Percentiles rank a stretch among this genome's conserved stretches.
phyloP scores from a whole-genome alignment of 108 stramenopile genomes.

The Nitzschia inconspicua region DNA sequence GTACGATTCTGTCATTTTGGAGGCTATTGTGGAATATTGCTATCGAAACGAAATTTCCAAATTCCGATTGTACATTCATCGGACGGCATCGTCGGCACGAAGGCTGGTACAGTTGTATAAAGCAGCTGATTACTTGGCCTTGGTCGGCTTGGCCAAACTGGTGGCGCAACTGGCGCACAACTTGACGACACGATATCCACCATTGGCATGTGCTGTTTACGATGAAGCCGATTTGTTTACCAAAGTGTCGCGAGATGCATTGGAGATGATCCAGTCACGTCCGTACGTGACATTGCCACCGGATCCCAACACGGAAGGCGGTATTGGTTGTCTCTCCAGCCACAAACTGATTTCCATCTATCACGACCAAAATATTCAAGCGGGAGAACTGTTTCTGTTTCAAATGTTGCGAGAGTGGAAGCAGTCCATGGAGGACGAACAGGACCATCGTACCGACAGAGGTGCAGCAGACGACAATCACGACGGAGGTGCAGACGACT shows the following conservation, averaged over 20 bases:
- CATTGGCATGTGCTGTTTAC: conserved; percentile 61
- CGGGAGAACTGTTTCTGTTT: conserved; percentile 62
- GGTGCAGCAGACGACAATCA: conserved; percentile 16
- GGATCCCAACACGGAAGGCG: conserved; percentile 43
- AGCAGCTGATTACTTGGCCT: conserved; percentile 44
- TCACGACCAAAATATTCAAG: conserved; percentile 46
- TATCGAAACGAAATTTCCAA: conserved; percentile 41
- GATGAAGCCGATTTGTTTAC: conserved; percentile 43
- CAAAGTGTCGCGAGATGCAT: conserved; percentile 12
- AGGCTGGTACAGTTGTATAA: conserved; percentile 49
- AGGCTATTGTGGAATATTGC: conserved; percentile 54
- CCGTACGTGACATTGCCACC: conserved; percentile 42
- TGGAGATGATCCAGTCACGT: conserved; percentile 31
- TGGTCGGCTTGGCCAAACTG: conserved; percentile 33
- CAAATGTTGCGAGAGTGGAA: conserved; percentile 55
- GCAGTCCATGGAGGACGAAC: conserved; percentile 13
- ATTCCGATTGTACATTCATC: conserved; percentile 32
- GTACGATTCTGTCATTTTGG: conserved; percentile 29
- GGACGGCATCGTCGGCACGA: conserved; percentile 36
- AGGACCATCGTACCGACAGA: conserved; percentile 7
- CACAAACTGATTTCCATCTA: conserved; percentile 35
- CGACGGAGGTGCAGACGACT: too few relatives aligned
- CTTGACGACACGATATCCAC: conserved; percentile 39
- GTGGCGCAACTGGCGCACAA: conserved; percentile 35
- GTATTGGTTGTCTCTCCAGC: conserved; percentile 49